Percentiles rank a stretch among this genome's conserved stretches.
These are phyloP conservation scores for Penicillium sp. DNA, from an alignment of 2,329 filamentous ascomycete species.

Conservation along the genomic window DNA sequence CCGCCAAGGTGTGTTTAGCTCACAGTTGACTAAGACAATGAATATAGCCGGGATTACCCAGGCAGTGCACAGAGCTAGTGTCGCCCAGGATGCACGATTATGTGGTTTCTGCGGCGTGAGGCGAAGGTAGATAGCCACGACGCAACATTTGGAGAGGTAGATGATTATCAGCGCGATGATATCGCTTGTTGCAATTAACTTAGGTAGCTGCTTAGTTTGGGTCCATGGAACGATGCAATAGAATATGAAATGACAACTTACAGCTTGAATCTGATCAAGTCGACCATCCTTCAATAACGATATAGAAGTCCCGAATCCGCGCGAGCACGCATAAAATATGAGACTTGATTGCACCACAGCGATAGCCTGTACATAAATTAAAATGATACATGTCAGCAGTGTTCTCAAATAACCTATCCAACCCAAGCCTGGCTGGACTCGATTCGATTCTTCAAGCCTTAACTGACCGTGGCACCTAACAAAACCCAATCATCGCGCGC, in stretches of 20 bases:
- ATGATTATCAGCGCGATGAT: slow-evolving; percentile 45
- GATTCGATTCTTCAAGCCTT: background rate
- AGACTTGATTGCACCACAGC: slow-evolving; percentile 34
- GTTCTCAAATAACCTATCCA: background rate
- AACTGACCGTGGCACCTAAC: slow-evolving; percentile 33
- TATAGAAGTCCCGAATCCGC: slow-evolving; percentile 36
- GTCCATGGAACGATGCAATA: background rate
- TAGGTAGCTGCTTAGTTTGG: background rate
- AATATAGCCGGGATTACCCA: slow-evolving; percentile 43
- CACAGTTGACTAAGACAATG: slow-evolving; percentile 43
- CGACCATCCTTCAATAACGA: slow-evolving; percentile 23
- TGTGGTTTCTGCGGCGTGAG: slow-evolving; percentile 46
- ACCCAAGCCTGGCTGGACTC: too few relatives aligned
- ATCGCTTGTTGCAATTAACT: slow-evolving; percentile 39
- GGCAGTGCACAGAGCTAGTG: slow-evolving; percentile 37
- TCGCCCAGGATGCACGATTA: slow-evolving; percentile 34
- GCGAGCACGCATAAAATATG: slow-evolving; percentile 31
- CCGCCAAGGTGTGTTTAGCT: slow-evolving; percentile 39
- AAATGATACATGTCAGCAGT: background rate
- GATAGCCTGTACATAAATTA: slow-evolving; percentile 18
- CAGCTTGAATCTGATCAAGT: slow-evolving; percentile 29
- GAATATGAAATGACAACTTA: slow-evolving; percentile 16
- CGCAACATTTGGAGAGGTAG: slow-evolving; percentile 40
- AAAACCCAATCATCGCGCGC: slow-evolving; percentile 37
- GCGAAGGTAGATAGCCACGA: slow-evolving; percentile 46